Conservation (phyloP, 345 rosid species). For the Brassica incana region DNA sequence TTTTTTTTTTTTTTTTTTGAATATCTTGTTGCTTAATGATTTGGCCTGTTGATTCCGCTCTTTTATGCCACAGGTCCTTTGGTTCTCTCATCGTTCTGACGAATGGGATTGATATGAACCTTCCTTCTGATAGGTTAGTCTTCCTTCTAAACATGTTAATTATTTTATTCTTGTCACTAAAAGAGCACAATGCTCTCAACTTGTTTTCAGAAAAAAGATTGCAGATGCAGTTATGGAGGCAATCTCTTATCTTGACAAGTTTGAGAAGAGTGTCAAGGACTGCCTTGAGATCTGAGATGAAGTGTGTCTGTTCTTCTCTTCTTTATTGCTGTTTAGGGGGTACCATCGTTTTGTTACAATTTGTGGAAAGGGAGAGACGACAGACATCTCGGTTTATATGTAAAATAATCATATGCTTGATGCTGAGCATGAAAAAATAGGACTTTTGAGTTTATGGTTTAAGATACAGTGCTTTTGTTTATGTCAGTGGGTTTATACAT, state of each 20-base stretch:
- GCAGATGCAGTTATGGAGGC: constrained; percentile 35
- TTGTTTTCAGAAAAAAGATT: constrained; percentile 32
- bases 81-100: constrained; percentile 61
- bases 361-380: background rate
- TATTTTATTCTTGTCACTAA: background rate
- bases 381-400: background rate
- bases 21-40: background rate
- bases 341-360: constrained; percentile 4
- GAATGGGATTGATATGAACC: constrained; percentile 55
- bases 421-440: background rate
- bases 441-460: background rate
- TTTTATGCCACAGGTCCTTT: constrained; percentile 55
- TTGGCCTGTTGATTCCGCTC: background rate
- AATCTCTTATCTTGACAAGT: constrained; percentile 41
- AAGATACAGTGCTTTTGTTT: constrained; percentile 20
- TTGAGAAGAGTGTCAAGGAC: constrained; percentile 42
- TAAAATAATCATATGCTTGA: background rate
- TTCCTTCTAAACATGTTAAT: background rate
- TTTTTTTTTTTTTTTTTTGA: background rate
- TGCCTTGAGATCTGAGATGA: constrained; percentile 38
- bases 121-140: constrained; percentile 61
- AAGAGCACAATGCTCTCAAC: background rate
- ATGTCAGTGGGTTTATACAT: constrained; percentile 26
- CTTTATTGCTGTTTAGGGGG: constrained; percentile 2
- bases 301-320: constrained; percentile 7